Evolutionary conservation across 805 yeast genomes (phyloP), one percentile per base, ranked within the genome.

Genomic region (Suhomyces kilbournensis): DNA sequence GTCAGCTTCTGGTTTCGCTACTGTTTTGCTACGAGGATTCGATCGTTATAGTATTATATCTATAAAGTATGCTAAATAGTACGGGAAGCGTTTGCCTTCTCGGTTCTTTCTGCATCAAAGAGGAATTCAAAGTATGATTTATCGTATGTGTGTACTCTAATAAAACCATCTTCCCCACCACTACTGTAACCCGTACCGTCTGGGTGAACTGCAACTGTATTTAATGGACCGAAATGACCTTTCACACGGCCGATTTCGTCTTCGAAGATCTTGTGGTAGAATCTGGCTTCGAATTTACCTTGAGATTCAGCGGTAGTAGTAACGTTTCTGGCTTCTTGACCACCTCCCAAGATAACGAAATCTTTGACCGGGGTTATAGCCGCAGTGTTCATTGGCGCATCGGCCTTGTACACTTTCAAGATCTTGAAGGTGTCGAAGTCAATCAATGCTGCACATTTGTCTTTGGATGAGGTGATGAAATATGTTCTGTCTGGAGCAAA

Each of bases 191-290:
- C 86, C 32, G 87, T 82, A 52, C 98, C 99, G 63, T 85, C 86
- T 52, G 99, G 99, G 72, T 91, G 97, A 50, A 90, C 88, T 30
- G 97, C 97, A 57, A 94, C 81, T 60, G 88, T 84, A 77, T 94
- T 94, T 64, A 94, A 82, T 46, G 99, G 99, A 79, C 99, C 99
- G 80, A 94, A 94, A 77, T 94, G 99, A 53, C 99, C 99, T 74
- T 88, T 90, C 48, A 94, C 93, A 75, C 97, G 86, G 60, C 98
- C 99, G 59, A 94, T 85, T 72, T 93, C 98, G 68, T 93, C 98
- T 71, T 86, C 87, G 71, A 92, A 94, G 48, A 94, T 82, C 76
- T 93, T 94, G 75, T 94, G 98, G 75, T 85, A 90, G 70, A 94
- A 89, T 75, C 97, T 84, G 35, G 97, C 94, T 77, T 94, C 98